Base-by-base conservation (phyloP, 192 early-diverging fungal genomes). In the Coemansia reversa region DNA sequence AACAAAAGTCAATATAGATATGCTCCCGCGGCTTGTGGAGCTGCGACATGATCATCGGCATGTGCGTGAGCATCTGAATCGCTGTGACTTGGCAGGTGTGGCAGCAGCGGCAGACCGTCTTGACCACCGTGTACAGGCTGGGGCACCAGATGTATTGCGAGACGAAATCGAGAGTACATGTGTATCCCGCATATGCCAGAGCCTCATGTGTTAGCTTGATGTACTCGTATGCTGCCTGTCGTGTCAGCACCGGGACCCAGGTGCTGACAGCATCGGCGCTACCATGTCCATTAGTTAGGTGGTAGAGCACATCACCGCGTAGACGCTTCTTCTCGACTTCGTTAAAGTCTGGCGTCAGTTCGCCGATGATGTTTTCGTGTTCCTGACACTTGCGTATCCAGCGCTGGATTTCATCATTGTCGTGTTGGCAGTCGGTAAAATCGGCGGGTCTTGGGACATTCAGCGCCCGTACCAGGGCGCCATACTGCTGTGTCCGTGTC, bases 1-100 rank as follows among this genome's bases (percentile, higher is more conserved):
- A 14, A 1, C 48, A 57, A 18, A 69, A 22, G 24, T 69, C 74
- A 12, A 75, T 60, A 39, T 69, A 69, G 22, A 75, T 59, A 24
- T 66, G 67, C 39, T 75, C 52, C 0, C 63, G 30, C 5, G 55
- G 67, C 0, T 1, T 5, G 7, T 30, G 22, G 0, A 59, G 30
- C 2, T 16, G 8, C 0, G 51, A 56, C 24, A 51, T 49, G 25
- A 39, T 39, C 47, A 67, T 12, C 0, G 67, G 55, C 18, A 60
- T 70, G 20, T 51, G 33, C 42, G 24, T 58, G 18, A 51, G 58
- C 1, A 35, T 63, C 22, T 62, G 32, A 14, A 76, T 64, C 0
- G 49, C 60, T 0, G 47, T 58, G 2, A 70, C 24, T 32, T 75
- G 73, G 42, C 73, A 74, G 2, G 28, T 39, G 16, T 60, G 60